Evolutionary conservation across 2,329 filamentous ascomycete genomes (phyloP), one percentile per base, ranked within the genome.

Genomic region (Fusarium foetens): DNA sequence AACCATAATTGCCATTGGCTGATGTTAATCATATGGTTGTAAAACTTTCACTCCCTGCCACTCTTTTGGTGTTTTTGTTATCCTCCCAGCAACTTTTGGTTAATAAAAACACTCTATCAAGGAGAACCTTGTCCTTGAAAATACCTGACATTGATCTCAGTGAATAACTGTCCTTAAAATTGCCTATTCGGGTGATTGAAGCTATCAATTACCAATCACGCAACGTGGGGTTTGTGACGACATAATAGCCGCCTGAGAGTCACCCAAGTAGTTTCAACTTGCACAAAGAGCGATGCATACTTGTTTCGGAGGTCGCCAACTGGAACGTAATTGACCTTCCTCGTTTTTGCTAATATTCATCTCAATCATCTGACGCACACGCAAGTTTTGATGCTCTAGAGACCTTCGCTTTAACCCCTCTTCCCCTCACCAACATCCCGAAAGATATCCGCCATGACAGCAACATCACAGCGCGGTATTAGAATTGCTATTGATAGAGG

Each of bases 401-500:
- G 49, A 45, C 27, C 19, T 45, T 39, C 38, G 16, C 19, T 21
- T 41, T 60, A 58, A 55, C 66, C 58, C 48, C 62, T 75, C 70
- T 59, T 63, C 66, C 52, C 46, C 55, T 58, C 65, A 68, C 63
- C 51, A 46, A 63, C 41, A 62, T 54, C 38, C 57, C 43, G 36
- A 62, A 51, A 41, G 55, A 53, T 52, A 51, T 61, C 48, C 55
- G 58, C 45, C 59, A 86, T 86, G 84, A 75, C 79, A 49, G 76
- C 80, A 23, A 63, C 73, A 54, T 59, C 76, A 25, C 81, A 82
- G 73, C 87, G 89, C 70, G 91, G 91, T 63, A 90, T 94, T 76
- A 90, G 91, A 78, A 94, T 94, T 75, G 92, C 92, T 73, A 94
- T 94, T 65, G 88, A 89, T 77, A 91, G 94, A 68, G 94, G 94